Conservation (phyloP, 768 basidiomycete species). For the Trametes elegans region DNA sequence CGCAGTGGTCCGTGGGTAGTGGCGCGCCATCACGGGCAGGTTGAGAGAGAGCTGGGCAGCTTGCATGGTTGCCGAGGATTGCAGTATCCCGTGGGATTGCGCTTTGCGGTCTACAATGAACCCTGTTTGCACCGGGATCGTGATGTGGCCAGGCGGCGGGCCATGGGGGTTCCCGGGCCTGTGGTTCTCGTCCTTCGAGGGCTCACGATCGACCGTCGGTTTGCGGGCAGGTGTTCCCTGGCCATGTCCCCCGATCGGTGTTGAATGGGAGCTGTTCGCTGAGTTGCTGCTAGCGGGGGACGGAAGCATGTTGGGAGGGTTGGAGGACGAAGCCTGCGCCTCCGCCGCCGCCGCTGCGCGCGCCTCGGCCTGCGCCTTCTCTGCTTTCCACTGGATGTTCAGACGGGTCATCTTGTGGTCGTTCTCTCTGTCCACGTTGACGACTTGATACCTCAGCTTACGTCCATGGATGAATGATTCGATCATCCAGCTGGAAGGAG, state of each 20-base stretch:
- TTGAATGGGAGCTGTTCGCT: conserved; percentile 72
- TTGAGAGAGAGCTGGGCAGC: conserved; percentile 44
- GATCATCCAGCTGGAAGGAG: conserved; percentile 64
- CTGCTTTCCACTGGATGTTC: conserved; percentile 5
- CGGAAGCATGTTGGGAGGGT: conserved; percentile 67
- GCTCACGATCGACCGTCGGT: conserved; percentile 17
- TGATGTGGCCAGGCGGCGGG: conserved; percentile 20
- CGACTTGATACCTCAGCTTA: conserved; percentile 43
- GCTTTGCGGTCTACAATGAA: conserved; percentile 13
- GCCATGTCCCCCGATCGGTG: conserved; percentile 65
- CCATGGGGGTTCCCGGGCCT: conserved; percentile 28
- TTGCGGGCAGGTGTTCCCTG: conserved; percentile 44
- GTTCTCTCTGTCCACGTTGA: conserved; percentile 25
- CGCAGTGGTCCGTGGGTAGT: conserved; percentile 74
- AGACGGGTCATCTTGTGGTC: conserved; percentile 10
- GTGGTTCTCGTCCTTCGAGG: not conserved
- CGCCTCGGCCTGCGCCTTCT: conserved; percentile 14
- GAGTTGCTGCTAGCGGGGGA: conserved; percentile 69
- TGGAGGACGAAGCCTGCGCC: conserved; percentile 2
- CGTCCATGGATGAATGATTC: conserved; percentile 69
- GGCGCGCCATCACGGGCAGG: conserved; percentile 62
- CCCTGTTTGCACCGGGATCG: conserved; percentile 20
- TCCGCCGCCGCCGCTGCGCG: conserved; percentile 2
- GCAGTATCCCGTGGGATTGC: conserved; percentile 14
- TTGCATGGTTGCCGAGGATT: conserved; percentile 3